phyloP scores from a whole-genome alignment of 352 stramenopile species.

The Globisporangium orthogonon region DNA sequence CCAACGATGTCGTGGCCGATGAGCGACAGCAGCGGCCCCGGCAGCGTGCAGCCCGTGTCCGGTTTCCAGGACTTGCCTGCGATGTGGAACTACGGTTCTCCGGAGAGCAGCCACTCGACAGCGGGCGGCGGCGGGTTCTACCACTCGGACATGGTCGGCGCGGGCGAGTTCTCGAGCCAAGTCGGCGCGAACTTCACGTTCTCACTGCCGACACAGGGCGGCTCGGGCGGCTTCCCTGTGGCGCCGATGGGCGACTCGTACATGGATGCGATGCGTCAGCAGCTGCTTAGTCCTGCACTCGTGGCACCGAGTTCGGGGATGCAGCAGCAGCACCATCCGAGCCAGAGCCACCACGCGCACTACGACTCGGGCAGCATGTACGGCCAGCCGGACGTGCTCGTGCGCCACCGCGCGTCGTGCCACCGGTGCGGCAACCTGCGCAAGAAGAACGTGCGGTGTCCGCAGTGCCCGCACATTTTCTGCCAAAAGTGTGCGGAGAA shows the following conservation, averaged over 20 bases:
- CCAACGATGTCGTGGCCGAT: conserved; percentile 6
- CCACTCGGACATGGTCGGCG: conserved; percentile 12
- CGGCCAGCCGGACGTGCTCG: conserved; percentile 25
- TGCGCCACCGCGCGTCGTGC: conserved; percentile 78
- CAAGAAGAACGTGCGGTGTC: conserved; percentile 84
- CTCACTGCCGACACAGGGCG: conserved; percentile 8
- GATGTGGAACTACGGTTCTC: conserved; percentile 24
- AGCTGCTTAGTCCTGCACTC: conserved; percentile 8
- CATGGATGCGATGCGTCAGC: conserved; percentile 16
- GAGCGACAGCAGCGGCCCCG: neutral
- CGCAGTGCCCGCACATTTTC: conserved; percentile 85
- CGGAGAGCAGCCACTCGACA: conserved; percentile 17
- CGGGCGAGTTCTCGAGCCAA: conserved; percentile 14
- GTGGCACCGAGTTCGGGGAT: neutral
- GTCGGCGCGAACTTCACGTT: conserved; percentile 17
- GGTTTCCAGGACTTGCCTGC: conserved; percentile 17
- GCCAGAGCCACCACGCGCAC: neutral
- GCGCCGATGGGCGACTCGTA: conserved; percentile 10
- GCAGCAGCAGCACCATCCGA: conserved; percentile 1
- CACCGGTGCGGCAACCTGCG: conserved; percentile 85
- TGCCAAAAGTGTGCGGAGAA: conserved; percentile 87
- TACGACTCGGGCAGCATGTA: conserved; percentile 1
- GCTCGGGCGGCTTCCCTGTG: conserved; percentile 2
- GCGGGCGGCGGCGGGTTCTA: conserved; percentile 13
- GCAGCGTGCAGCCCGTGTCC: conserved; percentile 5